phyloP scores from a whole-genome alignment of 2,329 filamentous ascomycete species.

The Trichophyton verrucosum region DNA sequence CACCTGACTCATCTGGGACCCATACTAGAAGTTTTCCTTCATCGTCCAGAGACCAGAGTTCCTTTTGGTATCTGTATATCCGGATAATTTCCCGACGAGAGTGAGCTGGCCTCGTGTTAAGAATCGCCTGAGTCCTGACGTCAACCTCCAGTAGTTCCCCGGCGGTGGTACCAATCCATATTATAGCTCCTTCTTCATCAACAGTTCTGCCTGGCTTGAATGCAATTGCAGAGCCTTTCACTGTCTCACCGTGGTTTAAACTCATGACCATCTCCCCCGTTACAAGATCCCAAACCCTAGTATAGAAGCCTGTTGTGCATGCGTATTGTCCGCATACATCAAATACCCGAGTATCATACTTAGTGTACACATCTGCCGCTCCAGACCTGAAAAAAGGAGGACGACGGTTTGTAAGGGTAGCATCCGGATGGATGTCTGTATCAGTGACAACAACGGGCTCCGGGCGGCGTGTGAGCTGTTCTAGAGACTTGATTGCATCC shows the following conservation, averaged over 20 bases:
- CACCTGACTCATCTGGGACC: conserved; percentile 61
- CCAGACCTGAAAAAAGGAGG: conserved; percentile 63
- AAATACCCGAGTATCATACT: conserved; percentile 75
- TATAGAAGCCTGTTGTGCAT: conserved; percentile 76
- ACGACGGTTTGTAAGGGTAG: conserved; percentile 70
- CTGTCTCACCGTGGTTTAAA: conserved; percentile 69
- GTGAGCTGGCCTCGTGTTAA: conserved; percentile 60
- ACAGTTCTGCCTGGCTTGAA: conserved; percentile 75
- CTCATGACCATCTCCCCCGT: conserved; percentile 74
- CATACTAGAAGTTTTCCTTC: conserved; percentile 77
- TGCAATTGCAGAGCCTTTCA: conserved; percentile 65
- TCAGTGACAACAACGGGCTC: conserved; percentile 40
- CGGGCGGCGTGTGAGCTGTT: conserved; percentile 11
- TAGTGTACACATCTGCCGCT: conserved; percentile 63
- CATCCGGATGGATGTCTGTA: conserved; percentile 59
- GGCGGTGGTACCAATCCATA: conserved; percentile 84
- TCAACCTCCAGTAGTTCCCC: conserved; percentile 88
- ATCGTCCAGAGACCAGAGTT: conserved; percentile 91
- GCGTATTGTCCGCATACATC: conserved; percentile 80
- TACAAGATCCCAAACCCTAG: conserved; percentile 72
- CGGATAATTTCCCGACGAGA: conserved; percentile 66
- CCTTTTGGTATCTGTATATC: conserved; percentile 74
- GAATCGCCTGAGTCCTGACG: conserved; percentile 57
- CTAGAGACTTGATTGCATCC: neutral
- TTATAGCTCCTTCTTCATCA: conserved; percentile 62